Evolutionary conservation across 768 basidiomycete species (phyloP), one percentile per base, ranked within the genome.

Genomic region (Tulasnella sp.): DNA sequence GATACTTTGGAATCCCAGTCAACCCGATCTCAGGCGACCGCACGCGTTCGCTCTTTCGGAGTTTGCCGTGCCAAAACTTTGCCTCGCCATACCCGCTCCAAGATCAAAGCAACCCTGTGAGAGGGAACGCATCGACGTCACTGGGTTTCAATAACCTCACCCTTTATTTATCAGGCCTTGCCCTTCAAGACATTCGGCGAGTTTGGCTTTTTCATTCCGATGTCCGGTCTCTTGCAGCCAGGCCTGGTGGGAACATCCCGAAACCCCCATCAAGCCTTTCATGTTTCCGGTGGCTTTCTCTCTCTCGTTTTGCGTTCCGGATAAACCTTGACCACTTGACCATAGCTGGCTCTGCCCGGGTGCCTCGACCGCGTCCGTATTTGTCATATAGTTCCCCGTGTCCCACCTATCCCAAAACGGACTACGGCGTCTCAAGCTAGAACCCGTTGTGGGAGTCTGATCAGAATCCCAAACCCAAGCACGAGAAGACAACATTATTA

Each of bases 401-500:
- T 31, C 28, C 28, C 34, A 69, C 64, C 64, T 69, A 69, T 69
- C 64, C 64, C 31, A 37, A 69, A 69, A 69, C 1, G 64, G 64
- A 28, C 28, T 69, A 69, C 64, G 64, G 64, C 64, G 64, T 69
- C 64, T 69, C 64, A 69, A 69, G 64, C 64, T 69, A 69, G 64
- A 69, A 37, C 64, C 64, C 64, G 64, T 37, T 69, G 64, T 69
- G 64, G 64, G 64, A 69, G 64, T 37, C 64, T 69, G 31, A 69
- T 69, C 64, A 69, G 64, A 69, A 37, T 31, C 28, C 28, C 58
- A 44, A 44, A 44, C 8, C 11, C 8, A 44, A 44, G 12, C 54
- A 54, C 3, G 11, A 5, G 6, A 54, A 46, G 46, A 46, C 14
- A 14, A 42, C 1, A 44, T 16, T 54, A 54, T 54, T 54, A 54